Conservation (phyloP, 371 early-diverging fungal genomes). For the Haplosporangium sp. region DNA sequence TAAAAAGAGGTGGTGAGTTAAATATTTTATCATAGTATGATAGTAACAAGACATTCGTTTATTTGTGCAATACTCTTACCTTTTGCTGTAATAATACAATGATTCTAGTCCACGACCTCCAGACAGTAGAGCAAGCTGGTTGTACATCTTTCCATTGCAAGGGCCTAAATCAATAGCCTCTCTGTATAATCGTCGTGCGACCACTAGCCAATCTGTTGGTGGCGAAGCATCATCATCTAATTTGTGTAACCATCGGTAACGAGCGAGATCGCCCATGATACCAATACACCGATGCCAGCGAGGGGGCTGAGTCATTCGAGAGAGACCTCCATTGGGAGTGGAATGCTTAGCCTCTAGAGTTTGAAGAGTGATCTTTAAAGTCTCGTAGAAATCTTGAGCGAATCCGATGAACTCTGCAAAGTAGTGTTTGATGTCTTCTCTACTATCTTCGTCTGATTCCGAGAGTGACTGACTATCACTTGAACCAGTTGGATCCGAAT, state of each 20-base stretch:
- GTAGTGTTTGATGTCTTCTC: conserved; percentile 33
- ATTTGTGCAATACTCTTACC: conserved; percentile 29
- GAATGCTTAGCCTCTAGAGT: conserved; percentile 40
- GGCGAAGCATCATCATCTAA: conserved; percentile 36
- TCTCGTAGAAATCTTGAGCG: conserved; percentile 61
- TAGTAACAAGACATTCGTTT: background rate
- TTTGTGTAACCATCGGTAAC: conserved; percentile 69
- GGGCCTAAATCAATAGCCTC: conserved; percentile 71
- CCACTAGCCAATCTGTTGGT: conserved; percentile 52
- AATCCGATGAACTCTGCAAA: conserved; percentile 36
- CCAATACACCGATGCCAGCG: conserved; percentile 68
- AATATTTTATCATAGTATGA: too few relatives aligned
- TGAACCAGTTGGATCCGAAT: conserved; percentile 25
- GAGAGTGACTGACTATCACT: conserved; percentile 30
- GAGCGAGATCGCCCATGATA: conserved; percentile 68
- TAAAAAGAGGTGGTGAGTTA: background rate
- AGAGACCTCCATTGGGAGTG: conserved; percentile 14
- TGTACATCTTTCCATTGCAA: conserved; percentile 65
- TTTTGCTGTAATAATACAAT: conserved; percentile 57
- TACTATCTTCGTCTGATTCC: conserved; percentile 46
- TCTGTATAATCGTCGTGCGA: conserved; percentile 66
- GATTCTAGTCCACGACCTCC: conserved; percentile 48
- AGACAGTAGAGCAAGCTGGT: conserved; percentile 56
- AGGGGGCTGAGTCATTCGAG: conserved; percentile 23
- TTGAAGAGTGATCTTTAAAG: conserved; percentile 56